Percentiles rank a stretch among this genome's conserved stretches.
These are phyloP conservation scores for Powellomyces hirtus DNA, from an alignment of 192 early-diverging fungal species.

Conservation along the genomic window DNA sequence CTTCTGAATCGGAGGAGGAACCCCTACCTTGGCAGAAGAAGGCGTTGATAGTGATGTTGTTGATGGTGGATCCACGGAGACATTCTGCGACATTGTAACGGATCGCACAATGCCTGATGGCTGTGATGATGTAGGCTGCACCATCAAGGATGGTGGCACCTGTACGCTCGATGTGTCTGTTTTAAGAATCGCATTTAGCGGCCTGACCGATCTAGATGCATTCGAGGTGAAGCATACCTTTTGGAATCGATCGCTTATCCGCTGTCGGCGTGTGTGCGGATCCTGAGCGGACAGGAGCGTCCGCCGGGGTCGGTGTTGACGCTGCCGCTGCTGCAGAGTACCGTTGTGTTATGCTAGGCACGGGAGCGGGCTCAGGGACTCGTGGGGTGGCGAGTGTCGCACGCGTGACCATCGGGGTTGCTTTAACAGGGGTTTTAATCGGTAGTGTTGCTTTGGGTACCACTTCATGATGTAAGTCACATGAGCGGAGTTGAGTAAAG, in stretches of 20 bases:
- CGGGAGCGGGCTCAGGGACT: slow-evolving; percentile 16
- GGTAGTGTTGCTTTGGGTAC: background rate
- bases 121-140: background rate
- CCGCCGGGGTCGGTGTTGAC: slow-evolving; percentile 16
- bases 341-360: slow-evolving; percentile 21
- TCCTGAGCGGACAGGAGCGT: background rate
- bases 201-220: too few relatives aligned
- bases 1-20: too few relatives aligned
- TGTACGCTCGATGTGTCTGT: too few relatives aligned
- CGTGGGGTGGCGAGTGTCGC: background rate
- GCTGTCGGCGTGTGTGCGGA: background rate
- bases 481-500: background rate
- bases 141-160: background rate
- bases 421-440: slow-evolving; percentile 31
- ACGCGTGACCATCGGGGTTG: background rate
- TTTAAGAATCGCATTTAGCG: too few relatives aligned
- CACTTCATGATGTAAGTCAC: background rate
- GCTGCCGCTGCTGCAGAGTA: slow-evolving; percentile 39
- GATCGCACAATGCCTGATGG: background rate
- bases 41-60: too few relatives aligned
- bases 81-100: background rate
- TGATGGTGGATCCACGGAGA: background rate
- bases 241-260: slow-evolving; percentile 18
- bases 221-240: background rate
- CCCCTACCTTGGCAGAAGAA: too few relatives aligned